Conservation (phyloP, 768 basidiomycete genomes). For the Ephemerocybe angulata region DNA sequence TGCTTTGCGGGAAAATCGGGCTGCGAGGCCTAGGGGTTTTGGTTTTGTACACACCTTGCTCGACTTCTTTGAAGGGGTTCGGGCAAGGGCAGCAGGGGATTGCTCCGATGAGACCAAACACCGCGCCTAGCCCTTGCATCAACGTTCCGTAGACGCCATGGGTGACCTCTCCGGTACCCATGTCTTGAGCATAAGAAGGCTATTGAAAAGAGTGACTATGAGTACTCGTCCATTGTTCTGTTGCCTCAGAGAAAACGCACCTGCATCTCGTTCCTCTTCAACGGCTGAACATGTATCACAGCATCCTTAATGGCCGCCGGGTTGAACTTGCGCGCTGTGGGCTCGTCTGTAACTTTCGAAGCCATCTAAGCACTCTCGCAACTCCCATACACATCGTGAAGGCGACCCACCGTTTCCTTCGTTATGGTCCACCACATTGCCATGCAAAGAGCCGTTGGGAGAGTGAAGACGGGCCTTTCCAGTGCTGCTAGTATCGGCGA, state of each 20-base stretch:
- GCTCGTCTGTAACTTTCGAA: slow-evolving; percentile 62
- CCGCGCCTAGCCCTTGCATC: slow-evolving; percentile 63
- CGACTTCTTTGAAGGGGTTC: slow-evolving; percentile 82
- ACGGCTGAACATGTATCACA: slow-evolving; percentile 78
- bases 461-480: slow-evolving; percentile 51
- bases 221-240: too few species aligned
- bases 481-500: slow-evolving; percentile 31
- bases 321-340: slow-evolving; percentile 30
- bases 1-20: too few species aligned
- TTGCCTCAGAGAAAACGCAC: slow-evolving; percentile 45
- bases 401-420: slow-evolving; percentile 55
- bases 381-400: not conserved
- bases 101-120: slow-evolving; percentile 68
- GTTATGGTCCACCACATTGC: slow-evolving; percentile 72
- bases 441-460: slow-evolving; percentile 36
- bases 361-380: slow-evolving; percentile 12
- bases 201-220: too few species aligned
- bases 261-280: slow-evolving; percentile 87
- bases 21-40: too few species aligned
- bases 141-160: slow-evolving; percentile 87
- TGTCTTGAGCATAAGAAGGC: slow-evolving; percentile 90
- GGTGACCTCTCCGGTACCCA: slow-evolving; percentile 70
- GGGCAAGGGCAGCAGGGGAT: slow-evolving; percentile 82
- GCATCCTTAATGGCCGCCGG: slow-evolving; percentile 27
- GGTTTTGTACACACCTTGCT: slow-evolving; percentile 57